phyloP scores from a whole-genome alignment of 768 basidiomycete species.

The Candolleomyces eurysporus region DNA sequence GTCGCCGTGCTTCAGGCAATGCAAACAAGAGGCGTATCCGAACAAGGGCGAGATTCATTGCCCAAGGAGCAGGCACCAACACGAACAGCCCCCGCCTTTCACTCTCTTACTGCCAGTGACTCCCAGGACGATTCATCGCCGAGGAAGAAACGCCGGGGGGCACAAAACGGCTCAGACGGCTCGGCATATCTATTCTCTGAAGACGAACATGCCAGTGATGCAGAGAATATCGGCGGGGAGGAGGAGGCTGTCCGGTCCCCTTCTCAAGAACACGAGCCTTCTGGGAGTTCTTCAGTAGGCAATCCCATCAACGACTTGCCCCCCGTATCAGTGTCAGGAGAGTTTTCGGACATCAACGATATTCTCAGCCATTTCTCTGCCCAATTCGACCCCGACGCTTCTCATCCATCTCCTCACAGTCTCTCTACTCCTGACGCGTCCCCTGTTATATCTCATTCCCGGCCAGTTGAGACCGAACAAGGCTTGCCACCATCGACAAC shows the following conservation, averaged over 20 bases:
- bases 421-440: conserved; percentile 46
- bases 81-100: conserved; percentile 74
- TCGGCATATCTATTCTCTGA: conserved; percentile 57
- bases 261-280: conserved; percentile 33
- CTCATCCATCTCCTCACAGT: conserved; percentile 38
- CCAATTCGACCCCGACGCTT: conserved; percentile 60
- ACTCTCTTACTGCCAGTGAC: conserved; percentile 67
- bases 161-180: conserved; percentile 44
- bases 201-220: conserved; percentile 43
- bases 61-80: conserved; percentile 49
- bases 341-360: conserved; percentile 73
- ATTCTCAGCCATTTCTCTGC: conserved; percentile 72
- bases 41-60: conserved; percentile 41
- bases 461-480: conserved; percentile 25
- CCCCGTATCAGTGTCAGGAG: conserved; percentile 50
- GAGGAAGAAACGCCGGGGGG: conserved; percentile 31
- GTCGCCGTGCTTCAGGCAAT: conserved; percentile 82
- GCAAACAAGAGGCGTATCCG: conserved; percentile 56
- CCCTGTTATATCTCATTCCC: conserved; percentile 46
- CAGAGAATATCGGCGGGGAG: conserved; percentile 32
- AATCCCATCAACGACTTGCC: conserved; percentile 44
- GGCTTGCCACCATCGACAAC: conserved; percentile 17
- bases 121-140: conserved; percentile 25
- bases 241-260: conserved; percentile 26
- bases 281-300: conserved; percentile 22